Percentiles rank a stretch among this genome's conserved stretches.
These are phyloP conservation scores for Kwoniella bestiolae DNA, from an alignment of 768 basidiomycete species.

Conservation along the genomic window DNA sequence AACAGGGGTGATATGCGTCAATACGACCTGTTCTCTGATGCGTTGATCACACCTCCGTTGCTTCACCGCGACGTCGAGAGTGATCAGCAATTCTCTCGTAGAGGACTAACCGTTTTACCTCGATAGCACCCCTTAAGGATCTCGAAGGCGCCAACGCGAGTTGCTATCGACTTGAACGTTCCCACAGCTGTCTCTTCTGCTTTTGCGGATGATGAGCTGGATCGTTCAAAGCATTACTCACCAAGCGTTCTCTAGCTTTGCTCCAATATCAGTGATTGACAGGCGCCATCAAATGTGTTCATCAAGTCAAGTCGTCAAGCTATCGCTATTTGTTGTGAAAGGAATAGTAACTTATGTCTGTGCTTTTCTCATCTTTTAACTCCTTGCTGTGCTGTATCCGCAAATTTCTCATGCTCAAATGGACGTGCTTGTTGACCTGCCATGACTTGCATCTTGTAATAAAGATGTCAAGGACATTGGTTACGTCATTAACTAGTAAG, in stretches of 20 bases:
- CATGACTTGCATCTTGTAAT: slow-evolving; percentile 17
- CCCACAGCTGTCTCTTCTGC: neutral
- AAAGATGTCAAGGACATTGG: slow-evolving; percentile 28
- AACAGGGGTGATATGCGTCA: slow-evolving; percentile 12
- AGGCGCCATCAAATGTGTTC: slow-evolving; percentile 10
- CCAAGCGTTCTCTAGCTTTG: slow-evolving; percentile 25
- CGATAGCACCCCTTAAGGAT: slow-evolving; percentile 19
- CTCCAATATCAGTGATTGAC: slow-evolving; percentile 21
- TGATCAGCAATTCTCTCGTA: slow-evolving; percentile 14
- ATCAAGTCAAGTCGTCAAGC: slow-evolving; percentile 21
- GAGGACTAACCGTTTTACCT: slow-evolving; percentile 8
- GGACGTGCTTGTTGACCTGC: slow-evolving; percentile 23
- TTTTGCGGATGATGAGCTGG: slow-evolving; percentile 4
- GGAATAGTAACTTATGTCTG: slow-evolving; percentile 27
- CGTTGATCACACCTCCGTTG: slow-evolving; percentile 14
- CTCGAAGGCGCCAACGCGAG: slow-evolving; percentile 30
- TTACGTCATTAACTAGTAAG: slow-evolving; percentile 31
- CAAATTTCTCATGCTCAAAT: slow-evolving; percentile 4
- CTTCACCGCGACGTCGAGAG: neutral
- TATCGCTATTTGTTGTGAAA: neutral
- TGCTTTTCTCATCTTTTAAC: slow-evolving; percentile 13
- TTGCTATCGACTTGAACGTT: slow-evolving; percentile 19
- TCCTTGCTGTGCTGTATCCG: neutral
- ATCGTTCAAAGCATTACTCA: slow-evolving; percentile 20
- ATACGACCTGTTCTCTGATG: slow-evolving; percentile 16